Conservation (phyloP, 2,329 filamentous ascomycete species). For the Colletotrichum liaoningense region DNA sequence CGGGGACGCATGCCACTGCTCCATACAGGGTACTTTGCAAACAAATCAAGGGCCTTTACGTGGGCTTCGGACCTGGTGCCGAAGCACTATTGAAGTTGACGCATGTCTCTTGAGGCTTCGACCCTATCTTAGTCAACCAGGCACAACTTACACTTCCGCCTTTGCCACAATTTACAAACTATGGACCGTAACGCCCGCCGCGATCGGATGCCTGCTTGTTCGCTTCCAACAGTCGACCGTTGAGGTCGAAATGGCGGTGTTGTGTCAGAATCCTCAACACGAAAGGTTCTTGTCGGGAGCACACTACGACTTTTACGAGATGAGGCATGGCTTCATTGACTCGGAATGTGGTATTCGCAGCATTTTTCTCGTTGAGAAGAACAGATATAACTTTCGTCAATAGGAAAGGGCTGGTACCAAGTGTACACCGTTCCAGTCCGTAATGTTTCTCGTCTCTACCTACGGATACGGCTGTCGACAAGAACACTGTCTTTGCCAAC, state of each 20-base stretch:
- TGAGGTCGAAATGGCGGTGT: not conserved
- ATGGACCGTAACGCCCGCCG: conserved; percentile 1
- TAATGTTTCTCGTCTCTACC: not conserved
- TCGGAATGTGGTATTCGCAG: not conserved
- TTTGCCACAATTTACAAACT: not conserved
- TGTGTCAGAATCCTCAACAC: not conserved
- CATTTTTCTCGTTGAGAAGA: not conserved
- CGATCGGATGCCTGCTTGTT: conserved; percentile 5
- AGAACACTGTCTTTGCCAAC: not conserved
- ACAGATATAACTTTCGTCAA: not conserved
- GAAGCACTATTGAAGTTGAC: conserved; percentile 7
- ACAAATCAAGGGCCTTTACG: conserved; percentile 14
- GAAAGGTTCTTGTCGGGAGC: not conserved
- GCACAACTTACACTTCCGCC: conserved; percentile 11
- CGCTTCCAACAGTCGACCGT: not conserved
- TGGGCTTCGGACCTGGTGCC: conserved; percentile 2
- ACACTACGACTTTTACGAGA: not conserved
- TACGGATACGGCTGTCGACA: not conserved
- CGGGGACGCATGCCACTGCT: not conserved
- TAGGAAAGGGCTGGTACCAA: not conserved
- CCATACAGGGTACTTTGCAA: not conserved
- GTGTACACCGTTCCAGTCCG: too few species aligned
- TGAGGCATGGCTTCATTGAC: not conserved
- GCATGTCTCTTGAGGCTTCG: conserved; percentile 4
- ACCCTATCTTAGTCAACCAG: conserved; percentile 5